Evolutionary conservation across 805 yeast genomes (phyloP), one percentile per base, ranked within the genome.

Genomic region (Sugiyamaella chiloensis): DNA sequence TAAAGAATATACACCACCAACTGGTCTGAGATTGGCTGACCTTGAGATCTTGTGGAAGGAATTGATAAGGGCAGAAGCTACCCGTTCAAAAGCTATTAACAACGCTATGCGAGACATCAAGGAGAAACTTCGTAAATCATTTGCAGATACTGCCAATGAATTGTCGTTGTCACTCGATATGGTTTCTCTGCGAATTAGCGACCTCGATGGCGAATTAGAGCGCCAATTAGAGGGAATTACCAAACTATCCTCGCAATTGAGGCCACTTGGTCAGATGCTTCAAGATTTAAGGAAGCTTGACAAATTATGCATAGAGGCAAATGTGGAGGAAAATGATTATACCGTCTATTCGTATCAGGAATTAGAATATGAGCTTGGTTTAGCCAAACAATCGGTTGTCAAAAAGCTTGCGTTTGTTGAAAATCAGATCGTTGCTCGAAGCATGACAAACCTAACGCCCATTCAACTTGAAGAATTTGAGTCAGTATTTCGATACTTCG

Each of bases 361-460:
- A 44, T 62, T 72, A 7, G 68, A 62, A 31, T 66, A 61, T 49
- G 70, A 71, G 51, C 60, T 68, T 9, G 62, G 55, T 5, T 60
- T 71, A 24, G 65, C 72, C n/a, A 60, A 64, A 42, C 62, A 65
- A 7, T 58, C 69, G 11, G 64, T 73, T 12, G 60, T 63, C 19
- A 71, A 68, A 51, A 70, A 71, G 47, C 60, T 73, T 37, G 60
- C 68, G 32, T 73, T 73, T 53, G 62, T 74, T 17, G 75, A 74
- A 47, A 58, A 60, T 42, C 76, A 74, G 51, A 61, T 67, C 44
- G 63, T 71, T 9, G 67, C 69, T 2, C 57, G 66, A 7, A 52
- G 55, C 42, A 56, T 63, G 60, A 60, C 64, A 26, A 64, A 60
- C 40, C 47, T 69, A 37, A 62, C 71, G 5, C 67, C 70, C 1